Conservation (phyloP, 805 yeast species). For the Kazachstania martiniae region DNA sequence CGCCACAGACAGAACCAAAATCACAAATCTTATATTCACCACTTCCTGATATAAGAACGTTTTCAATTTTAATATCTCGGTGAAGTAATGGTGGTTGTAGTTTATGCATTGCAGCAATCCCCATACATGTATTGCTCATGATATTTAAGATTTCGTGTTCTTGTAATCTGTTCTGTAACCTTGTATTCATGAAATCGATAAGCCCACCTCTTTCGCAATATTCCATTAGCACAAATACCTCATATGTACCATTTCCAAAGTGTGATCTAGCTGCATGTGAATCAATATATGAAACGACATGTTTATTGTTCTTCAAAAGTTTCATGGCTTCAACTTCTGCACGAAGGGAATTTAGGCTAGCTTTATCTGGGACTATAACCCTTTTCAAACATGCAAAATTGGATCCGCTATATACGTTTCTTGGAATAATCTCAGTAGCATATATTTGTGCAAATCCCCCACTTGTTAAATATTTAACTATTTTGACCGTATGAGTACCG, state of each 20-base stretch:
- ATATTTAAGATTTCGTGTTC: constrained; percentile 61
- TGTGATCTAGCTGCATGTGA: constrained; percentile 80
- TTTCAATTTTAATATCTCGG: constrained; percentile 75
- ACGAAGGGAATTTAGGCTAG: constrained; percentile 66
- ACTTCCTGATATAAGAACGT: constrained; percentile 51
- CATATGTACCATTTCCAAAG: constrained; percentile 47
- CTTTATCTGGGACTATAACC: constrained; percentile 86
- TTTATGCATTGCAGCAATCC: constrained; percentile 70
- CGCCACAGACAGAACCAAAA: constrained; percentile 69
- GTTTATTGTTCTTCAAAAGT: constrained; percentile 62
- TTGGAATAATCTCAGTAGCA: constrained; percentile 58
- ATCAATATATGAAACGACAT: constrained; percentile 84
- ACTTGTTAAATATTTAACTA: constrained; percentile 65
- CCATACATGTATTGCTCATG: constrained; percentile 60
- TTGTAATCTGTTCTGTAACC: constrained; percentile 52
- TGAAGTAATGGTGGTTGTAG: constrained; percentile 62
- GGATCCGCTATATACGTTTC: constrained; percentile 40
- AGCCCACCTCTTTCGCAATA: constrained; percentile 68
- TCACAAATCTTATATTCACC: constrained; percentile 64
- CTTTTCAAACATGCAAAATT: constrained; percentile 76
- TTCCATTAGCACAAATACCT: constrained; percentile 73
- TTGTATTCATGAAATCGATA: constrained; percentile 69
- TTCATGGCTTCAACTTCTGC: constrained; percentile 98
- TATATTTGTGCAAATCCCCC: constrained; percentile 98
- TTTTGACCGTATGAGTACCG: constrained; percentile 66